Percentiles rank a stretch among this genome's conserved stretches.
These are phyloP conservation scores for Rostrohypoxylon terebratum DNA, from an alignment of 495 filamentous ascomycete genomes.

Conservation along the genomic window DNA sequence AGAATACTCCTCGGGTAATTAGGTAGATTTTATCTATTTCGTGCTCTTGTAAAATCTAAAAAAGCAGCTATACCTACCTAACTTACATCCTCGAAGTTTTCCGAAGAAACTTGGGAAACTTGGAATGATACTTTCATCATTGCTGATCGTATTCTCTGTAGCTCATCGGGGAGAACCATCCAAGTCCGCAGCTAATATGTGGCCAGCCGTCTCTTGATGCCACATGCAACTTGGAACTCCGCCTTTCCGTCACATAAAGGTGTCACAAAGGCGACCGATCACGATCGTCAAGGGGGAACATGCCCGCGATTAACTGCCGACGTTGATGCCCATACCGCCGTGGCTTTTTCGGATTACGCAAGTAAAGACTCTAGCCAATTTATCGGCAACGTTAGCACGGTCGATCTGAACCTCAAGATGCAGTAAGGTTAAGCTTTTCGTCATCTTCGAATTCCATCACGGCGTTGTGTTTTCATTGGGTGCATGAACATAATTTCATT, in stretches of 20 bases:
- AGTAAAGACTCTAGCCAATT: neutral
- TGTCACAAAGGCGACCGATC: neutral
- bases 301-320: neutral
- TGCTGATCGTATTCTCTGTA: neutral
- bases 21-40: too few species aligned
- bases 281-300: neutral
- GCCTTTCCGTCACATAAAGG: neutral
- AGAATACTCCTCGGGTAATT: too few species aligned
- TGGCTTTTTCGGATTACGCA: neutral
- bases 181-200: neutral
- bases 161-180: neutral
- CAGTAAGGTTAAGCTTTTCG: neutral
- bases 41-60: too few species aligned
- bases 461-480: neutral
- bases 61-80: too few species aligned
- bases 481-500: neutral
- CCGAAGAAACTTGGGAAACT: too few species aligned
- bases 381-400: neutral
- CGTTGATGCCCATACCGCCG: neutral
- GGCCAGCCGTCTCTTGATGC: neutral
- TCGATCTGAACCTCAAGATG: neutral
- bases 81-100: too few species aligned
- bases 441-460: neutral
- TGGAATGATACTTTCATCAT: too few species aligned
- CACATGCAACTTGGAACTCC: neutral